Conservation (phyloP, 2,329 filamentous ascomycete species). For the Alternaria panax region DNA sequence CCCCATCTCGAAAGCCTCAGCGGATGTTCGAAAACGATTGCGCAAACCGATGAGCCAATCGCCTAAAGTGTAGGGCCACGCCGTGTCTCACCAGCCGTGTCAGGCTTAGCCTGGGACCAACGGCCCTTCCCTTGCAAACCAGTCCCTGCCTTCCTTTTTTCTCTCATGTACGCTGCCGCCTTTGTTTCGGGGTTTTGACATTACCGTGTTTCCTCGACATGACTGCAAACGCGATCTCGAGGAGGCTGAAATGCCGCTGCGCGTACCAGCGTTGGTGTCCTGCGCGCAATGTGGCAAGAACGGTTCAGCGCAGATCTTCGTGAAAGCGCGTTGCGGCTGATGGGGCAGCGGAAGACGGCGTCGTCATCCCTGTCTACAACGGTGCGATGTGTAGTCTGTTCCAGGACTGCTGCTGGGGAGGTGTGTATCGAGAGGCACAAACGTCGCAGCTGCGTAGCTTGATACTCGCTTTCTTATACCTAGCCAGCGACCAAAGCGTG, state of each 20-base stretch:
- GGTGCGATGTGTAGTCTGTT: constrained; percentile 14
- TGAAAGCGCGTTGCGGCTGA: constrained; percentile 17
- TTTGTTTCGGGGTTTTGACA: constrained; percentile 5
- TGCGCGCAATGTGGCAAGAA: constrained; percentile 11
- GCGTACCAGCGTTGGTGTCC: background rate
- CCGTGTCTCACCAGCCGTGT: constrained; percentile 18
- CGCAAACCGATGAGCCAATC: constrained; percentile 19
- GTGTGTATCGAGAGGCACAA: constrained; percentile 11
- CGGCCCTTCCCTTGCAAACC: constrained; percentile 19
- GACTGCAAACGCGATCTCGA: background rate
- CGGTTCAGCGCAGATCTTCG: constrained; percentile 18
- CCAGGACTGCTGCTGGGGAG: constrained; percentile 10
- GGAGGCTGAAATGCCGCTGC: constrained; percentile 2
- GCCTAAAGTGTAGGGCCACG: constrained; percentile 8
- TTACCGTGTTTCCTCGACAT: background rate
- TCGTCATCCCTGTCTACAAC: constrained; percentile 20
- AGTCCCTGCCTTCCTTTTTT: constrained; percentile 8
- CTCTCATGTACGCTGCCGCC: constrained; percentile 4
- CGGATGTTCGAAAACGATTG: constrained; percentile 20
- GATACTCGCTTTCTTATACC: constrained; percentile 8
- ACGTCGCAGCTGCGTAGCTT: constrained; percentile 12
- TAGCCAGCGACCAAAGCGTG: constrained; percentile 1
- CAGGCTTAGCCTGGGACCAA: constrained; percentile 16
- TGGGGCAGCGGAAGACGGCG: constrained; percentile 20
- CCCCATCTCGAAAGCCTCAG: constrained; percentile 19